Base-by-base conservation (phyloP, 75 land plant genomes). In the Sequoia sempervirens region DNA sequence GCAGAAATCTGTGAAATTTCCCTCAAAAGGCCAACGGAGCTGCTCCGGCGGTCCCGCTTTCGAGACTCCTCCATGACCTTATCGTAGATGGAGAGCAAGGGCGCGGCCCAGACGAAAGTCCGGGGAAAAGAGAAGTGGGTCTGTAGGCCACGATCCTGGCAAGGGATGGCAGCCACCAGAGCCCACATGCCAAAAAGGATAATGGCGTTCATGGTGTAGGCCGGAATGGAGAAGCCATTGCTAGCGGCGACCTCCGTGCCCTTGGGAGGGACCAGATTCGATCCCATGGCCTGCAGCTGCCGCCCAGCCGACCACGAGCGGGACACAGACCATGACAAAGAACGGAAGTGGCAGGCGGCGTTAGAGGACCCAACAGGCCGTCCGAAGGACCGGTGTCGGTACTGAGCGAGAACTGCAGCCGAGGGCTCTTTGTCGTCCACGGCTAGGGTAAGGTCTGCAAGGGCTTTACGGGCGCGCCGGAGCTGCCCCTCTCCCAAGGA, bases 241-340 rank as follows among this genome's bases (percentile, higher is more conserved):
- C 91, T 84, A 2, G 94, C 87, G 1, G 79, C 58, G 17, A 85
- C 41, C 46, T 92, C 93, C 20, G 83, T 80, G 38, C 75, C 38
- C 15, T 85, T 52, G 0, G 95, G 95, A 2, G 95, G 87, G 2
- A 36, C 32, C 9, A 93, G 58, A 64, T 91, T 93, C 81, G 61
- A 86, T 34, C 86, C 90, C 52, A 93, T 92, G 0, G 91, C 86
- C 75, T 91, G 92, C 36, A 93, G 82, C 89, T 93, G 95, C 79
- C 87, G 81, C 1, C 92, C 92, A 4, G 95, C 95, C 3, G 95
- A 93, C 95, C 95, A 93, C 14, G 88, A 80, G 64, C 93, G 82
- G 28, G 95, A 93, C 3, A 93, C 95, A 75, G 91, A 89, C 95
- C 95, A 93, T 2, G 95, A 93, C 20, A 93, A 88, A 23, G 95